Evolutionary conservation across 768 basidiomycete species (phyloP), one percentile per base, ranked within the genome.

Genomic region (Tricholoma sp.): DNA sequence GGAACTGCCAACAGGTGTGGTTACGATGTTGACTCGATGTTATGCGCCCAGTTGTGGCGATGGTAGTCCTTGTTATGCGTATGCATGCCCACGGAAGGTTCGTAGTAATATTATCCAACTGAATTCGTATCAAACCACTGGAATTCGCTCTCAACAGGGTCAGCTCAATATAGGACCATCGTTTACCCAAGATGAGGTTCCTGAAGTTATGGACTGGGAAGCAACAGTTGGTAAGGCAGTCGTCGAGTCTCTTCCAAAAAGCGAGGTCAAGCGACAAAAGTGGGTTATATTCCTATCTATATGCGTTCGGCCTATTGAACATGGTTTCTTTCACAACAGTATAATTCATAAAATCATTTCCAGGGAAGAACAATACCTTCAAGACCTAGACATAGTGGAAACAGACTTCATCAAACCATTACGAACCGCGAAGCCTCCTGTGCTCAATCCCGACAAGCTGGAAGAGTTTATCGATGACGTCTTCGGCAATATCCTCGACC

Each of bases 381-480:
- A 86, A 54, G 96, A 99, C 65, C 79, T 99, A 7, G 87, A 92
- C 57, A 78, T 85, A 1, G 82, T 97, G 44, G 91, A 96, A 66
- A 75, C 80, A 13, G 85, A 89, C 41, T 76, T 79, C 53, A 74
- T 77, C 55, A 74, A 77, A 31, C 82, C 80, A 3, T 69, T 88
- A 15, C 75, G 78, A 18, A 62, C 57, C 28, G 74, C 77, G 5
- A 67, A 76, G 41, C 78, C 78, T 65, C 67, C 74, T 57, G 68
- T 78, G 18, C 72, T 82, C 31, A 72, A 78, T 4, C 70, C 76
- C 4, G 65, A 78, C 24, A 76, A 82, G 32, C 70, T 96, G 6
- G 88, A 91, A 32, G 83, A 87, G 33, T 96, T 98, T 69, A 86
- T 97, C 50, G 89, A 91, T 44, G 88, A 91, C 33, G 87, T 95